Percentiles rank a stretch among this genome's conserved stretches.
Conservation (phyloP, 1,139 yeast genomes). For the Pichia sp. region DNA sequence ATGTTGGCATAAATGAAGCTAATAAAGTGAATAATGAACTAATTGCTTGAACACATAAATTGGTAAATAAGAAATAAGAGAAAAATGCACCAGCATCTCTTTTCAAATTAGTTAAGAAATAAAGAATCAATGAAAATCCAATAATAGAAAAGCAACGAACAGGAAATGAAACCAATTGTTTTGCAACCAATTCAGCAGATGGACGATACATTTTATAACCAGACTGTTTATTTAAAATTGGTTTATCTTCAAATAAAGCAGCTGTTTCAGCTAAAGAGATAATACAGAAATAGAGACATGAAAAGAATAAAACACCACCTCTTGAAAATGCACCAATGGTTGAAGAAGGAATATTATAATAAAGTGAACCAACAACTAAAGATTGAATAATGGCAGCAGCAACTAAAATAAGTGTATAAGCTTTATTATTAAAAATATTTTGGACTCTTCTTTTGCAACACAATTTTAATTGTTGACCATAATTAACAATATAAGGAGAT, state of each 20-base stretch:
- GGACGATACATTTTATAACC: conserved; percentile 40
- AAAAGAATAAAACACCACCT: conserved; percentile 38
- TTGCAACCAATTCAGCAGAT: conserved; percentile 42
- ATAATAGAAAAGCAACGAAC: conserved; percentile 31
- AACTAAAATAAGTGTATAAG: conserved; percentile 40
- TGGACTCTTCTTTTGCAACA: conserved; percentile 43
- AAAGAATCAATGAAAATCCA: conserved; percentile 34
- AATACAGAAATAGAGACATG: conserved; percentile 39
- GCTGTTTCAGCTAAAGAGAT: conserved; percentile 39
- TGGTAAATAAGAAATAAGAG: conserved; percentile 37
- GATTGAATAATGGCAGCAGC: conserved; percentile 45
- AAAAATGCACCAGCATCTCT: conserved; percentile 40
- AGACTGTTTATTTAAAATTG: conserved; percentile 40
- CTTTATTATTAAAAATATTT: conserved; percentile 41
- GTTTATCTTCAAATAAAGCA: conserved; percentile 37
- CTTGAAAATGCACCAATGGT: conserved; percentile 36
- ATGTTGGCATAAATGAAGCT: conserved; percentile 41
- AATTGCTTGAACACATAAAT: conserved; percentile 37
- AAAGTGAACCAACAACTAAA: conserved; percentile 35
- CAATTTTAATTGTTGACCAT: conserved; percentile 38
- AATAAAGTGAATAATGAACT: conserved; percentile 42
- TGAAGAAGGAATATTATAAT: conserved; percentile 30
- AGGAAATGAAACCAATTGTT: conserved; percentile 37
- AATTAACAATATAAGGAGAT: conserved; percentile 42
- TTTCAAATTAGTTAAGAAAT: conserved; percentile 39